Conservation (phyloP, 345 rosid species). For the Garcia nutans region DNA sequence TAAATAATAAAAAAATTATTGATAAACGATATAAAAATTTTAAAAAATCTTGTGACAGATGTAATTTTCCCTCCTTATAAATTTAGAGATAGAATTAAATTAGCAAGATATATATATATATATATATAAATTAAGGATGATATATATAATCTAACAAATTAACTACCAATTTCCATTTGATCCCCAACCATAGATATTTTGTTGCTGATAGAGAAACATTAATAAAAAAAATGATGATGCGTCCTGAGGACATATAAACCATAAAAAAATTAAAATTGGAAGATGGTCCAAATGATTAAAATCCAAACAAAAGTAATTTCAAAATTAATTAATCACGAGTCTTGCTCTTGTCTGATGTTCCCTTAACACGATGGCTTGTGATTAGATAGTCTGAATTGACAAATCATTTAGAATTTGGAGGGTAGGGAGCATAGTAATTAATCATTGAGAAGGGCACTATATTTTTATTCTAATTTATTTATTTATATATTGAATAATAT, state of each 20-base stretch:
- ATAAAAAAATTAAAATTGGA: background rate
- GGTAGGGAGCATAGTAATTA: slow-evolving; percentile 18
- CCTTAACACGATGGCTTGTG: slow-evolving; percentile 28
- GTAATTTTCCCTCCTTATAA: too few relatives aligned
- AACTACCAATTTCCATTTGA: slow-evolving; percentile 8
- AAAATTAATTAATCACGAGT: slow-evolving; percentile 3
- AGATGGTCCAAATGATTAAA: slow-evolving; percentile 16
- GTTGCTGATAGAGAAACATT: slow-evolving; percentile 36
- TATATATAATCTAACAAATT: background rate
- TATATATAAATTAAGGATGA: background rate
- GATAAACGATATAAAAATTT: too few relatives aligned
- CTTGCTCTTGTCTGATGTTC: slow-evolving; percentile 34
- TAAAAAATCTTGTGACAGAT: too few relatives aligned
- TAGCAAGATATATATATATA: background rate
- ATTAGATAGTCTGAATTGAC: slow-evolving; percentile 26
- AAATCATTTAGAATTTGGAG: slow-evolving; percentile 13
- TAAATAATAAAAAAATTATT: too few relatives aligned
- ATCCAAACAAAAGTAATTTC: slow-evolving; percentile 24
- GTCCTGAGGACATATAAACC: slow-evolving; percentile 26
- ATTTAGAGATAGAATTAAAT: background rate
- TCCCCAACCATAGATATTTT: slow-evolving; percentile 20
- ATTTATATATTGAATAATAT: too few relatives aligned
- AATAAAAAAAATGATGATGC: slow-evolving; percentile 30
- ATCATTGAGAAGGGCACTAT: background rate
- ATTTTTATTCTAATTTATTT: background rate